A percentile compares a stretch with the other conserved stretches of the same genome.
These are phyloP conservation scores for Jimgerdemannia flammicorona DNA, from an alignment of 192 early-diverging fungal genomes.

Conservation along the genomic window DNA sequence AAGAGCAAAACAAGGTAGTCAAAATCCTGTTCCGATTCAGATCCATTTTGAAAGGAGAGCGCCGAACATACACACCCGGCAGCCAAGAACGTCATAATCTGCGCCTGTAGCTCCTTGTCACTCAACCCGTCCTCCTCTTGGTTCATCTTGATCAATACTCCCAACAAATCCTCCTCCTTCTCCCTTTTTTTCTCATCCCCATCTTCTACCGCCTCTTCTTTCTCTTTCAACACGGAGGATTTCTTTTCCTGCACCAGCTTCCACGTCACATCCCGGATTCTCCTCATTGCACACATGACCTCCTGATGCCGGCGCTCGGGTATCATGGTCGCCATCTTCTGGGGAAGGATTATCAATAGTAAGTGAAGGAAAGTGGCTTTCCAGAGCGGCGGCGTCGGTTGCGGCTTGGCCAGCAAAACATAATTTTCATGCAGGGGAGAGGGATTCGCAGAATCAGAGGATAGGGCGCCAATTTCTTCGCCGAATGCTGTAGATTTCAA, in stretches of 20 bases:
- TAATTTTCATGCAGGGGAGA: neutral
- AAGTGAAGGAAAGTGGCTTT: neutral
- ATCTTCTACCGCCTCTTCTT: neutral
- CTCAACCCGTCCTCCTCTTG: constrained; percentile 30
- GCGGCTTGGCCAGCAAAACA: neutral
- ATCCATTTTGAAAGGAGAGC: neutral
- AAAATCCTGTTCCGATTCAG: too few relatives aligned
- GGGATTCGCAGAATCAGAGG: neutral
- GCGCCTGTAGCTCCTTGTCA: constrained; percentile 43
- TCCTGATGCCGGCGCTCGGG: neutral
- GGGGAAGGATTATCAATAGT: too few relatives aligned
- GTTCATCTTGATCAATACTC: constrained; percentile 39
- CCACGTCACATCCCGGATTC: constrained; percentile 21
- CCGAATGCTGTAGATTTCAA: too few relatives aligned
- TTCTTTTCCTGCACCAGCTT: constrained; percentile 30
- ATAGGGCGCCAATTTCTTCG: neutral
- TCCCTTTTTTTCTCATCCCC: neutral
- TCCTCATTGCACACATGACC: neutral
- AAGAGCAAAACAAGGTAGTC: neutral
- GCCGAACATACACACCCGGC: constrained; percentile 35
- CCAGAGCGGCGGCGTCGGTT: neutral
- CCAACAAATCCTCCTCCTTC: constrained; percentile 34
- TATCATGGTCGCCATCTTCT: too few relatives aligned
- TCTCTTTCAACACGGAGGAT: neutral
- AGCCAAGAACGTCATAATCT: constrained; percentile 53